Evolutionary conservation across 2,329 filamentous ascomycete species (phyloP).

Genomic region (Fusarium cyanostomum): DNA sequence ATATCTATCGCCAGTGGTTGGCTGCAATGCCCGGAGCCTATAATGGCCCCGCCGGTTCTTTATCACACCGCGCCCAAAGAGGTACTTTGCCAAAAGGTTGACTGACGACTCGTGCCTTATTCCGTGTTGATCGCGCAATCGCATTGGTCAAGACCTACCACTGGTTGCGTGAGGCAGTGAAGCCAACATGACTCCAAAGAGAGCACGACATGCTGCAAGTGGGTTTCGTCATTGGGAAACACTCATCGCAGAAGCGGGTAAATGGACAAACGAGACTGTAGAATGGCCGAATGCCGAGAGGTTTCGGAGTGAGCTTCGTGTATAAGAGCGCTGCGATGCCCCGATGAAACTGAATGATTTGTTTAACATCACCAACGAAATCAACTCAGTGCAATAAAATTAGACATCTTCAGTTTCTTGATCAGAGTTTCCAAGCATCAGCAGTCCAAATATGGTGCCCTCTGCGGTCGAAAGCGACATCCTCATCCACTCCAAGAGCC

Average conservation of each 20-base stretch:
- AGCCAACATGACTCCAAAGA: conserved; percentile 4
- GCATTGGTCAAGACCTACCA: neutral
- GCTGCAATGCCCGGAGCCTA: neutral
- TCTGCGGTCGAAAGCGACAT: conserved; percentile 23
- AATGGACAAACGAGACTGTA: neutral
- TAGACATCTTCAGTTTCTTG: too few relatives aligned
- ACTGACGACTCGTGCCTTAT: neutral
- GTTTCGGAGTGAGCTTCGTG: neutral
- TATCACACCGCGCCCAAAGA: too few relatives aligned
- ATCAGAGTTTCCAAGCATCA: neutral
- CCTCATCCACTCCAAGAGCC: conserved; percentile 24
- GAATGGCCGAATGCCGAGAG: neutral
- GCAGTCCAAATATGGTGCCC: conserved; percentile 24
- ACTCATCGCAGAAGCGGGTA: neutral
- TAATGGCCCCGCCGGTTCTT: neutral
- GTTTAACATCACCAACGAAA: too few relatives aligned
- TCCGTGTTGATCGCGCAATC: conserved; percentile 27
- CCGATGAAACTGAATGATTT: neutral
- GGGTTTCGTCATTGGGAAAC: conserved; percentile 6
- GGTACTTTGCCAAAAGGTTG: neutral
- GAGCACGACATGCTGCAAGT: conserved; percentile 14
- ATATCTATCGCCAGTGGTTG: neutral
- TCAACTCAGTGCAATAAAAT: too few relatives aligned
- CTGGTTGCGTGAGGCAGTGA: neutral
- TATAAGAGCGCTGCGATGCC: conserved; percentile 2